Conservation (phyloP, 2,329 filamentous ascomycete species). For the Rugonectria rugulosa region DNA sequence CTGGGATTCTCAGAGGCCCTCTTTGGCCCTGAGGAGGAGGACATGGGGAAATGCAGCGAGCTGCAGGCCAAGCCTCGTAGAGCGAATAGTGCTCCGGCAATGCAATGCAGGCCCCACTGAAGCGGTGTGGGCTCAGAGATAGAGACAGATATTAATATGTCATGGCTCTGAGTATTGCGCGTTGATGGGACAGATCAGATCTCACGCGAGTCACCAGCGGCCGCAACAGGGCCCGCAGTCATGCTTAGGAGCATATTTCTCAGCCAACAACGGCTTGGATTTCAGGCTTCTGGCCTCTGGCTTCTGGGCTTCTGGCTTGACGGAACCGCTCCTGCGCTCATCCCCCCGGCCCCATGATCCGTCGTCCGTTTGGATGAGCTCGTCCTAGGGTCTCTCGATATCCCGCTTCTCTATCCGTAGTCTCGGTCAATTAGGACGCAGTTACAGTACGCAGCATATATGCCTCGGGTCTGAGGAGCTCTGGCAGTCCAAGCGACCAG, state of each 20-base stretch:
- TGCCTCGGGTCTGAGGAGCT: constrained; percentile 3
- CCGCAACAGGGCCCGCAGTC: constrained; percentile 34
- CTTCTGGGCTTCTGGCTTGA: not conserved
- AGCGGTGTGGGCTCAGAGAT: constrained; percentile 39
- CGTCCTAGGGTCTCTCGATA: not conserved
- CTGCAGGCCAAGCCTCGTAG: constrained; percentile 14
- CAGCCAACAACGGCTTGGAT: constrained; percentile 6
- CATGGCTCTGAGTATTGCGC: constrained; percentile 31
- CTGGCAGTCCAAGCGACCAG: constrained; percentile 1
- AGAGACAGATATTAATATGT: constrained; percentile 42
- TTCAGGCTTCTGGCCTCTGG: constrained; percentile 1
- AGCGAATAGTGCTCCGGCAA: constrained; percentile 23
- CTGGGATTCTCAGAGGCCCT: constrained; percentile 13
- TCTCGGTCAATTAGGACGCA: constrained; percentile 20
- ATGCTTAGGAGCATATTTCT: constrained; percentile 16
- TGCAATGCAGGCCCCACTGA: constrained; percentile 30
- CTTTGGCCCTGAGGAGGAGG: not conserved
- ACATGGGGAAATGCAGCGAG: constrained; percentile 15
- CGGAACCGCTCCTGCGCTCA: constrained; percentile 8
- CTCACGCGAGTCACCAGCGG: constrained; percentile 33
- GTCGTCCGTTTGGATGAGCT: not conserved
- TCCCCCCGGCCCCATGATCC: constrained; percentile 6
- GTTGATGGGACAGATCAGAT: constrained; percentile 38
- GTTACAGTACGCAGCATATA: not conserved
- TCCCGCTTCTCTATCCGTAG: constrained; percentile 12